Base-by-base conservation (phyloP, 2,329 filamentous ascomycete species). In the Diaporthe capsici region DNA sequence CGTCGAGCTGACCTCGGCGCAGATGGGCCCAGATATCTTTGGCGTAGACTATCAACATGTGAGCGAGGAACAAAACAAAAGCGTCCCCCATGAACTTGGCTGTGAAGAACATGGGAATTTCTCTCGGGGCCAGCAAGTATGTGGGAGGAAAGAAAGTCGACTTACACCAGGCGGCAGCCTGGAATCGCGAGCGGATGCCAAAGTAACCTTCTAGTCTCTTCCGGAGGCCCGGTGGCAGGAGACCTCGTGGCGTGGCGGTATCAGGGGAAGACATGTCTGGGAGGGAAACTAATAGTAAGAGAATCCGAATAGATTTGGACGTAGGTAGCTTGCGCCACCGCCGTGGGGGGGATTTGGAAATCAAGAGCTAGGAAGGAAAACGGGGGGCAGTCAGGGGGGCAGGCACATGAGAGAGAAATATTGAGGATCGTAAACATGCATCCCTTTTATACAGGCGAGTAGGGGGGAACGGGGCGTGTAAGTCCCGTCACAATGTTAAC, bases 31-130 rank as follows among this genome's bases (percentile, higher is more conserved):
- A 73, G 9, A 76, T 31, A n/a, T 71, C 31, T 34, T 20, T 34
- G n/a, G 75, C 25, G 57, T 57, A 73, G n/a, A 44, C 76, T 76
- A 44, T 53, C 15, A 42, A 42, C 37, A 17, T n/a, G 31, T 61
- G 20, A 60, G 47, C 57, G 34, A 51, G n/a, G 31, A n/a, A n/a
- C 25, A 20, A 22, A 53, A 15, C 15, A 9, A 15, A 3, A n/a
- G 25, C 39, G 3, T n/a, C 25, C 53, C 17, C 3, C 25, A 12
- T n/a, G 34, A 37, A 22, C 20, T 3, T 39, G 44, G 1, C 8
- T 39, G 10, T 4, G 9, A 8, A 13, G 17, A 10, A 37, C 12
- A 34, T 5, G 42, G 31, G 49, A 13, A 47, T 15, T 10, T 10
- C 25, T n/a, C 22, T 15, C 13, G 13, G 31, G 20, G 22, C 13